Base-by-base conservation (phyloP, 306 rosid genomes). In the Hylodesmum podocarpum region DNA sequence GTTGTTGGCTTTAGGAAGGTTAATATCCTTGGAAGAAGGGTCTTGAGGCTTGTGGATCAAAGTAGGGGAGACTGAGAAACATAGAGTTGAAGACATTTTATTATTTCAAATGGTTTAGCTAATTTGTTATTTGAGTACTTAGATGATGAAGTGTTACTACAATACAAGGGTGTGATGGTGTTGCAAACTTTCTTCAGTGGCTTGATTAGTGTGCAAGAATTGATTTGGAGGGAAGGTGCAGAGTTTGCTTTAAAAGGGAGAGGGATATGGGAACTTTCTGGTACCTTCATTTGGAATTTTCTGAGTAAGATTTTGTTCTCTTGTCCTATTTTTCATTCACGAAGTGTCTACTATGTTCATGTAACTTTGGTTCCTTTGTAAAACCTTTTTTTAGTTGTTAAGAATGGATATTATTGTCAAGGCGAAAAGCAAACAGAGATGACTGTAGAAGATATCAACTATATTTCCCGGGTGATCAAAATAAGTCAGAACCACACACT, bases 21-120 rank as follows among this genome's bases (percentile, higher is more conserved):
- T 9, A 58, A 65, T 54, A 2, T 88, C 79, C 61, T 80, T 85
- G 12, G 88, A 81, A 33, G 88, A 81, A 33, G 27, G 19, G 47
- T 88, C 88, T 40, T 83, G 84, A 70, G 87, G 65, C 69, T 84
- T 85, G 86, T 59, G 84, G 54, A 79, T 61, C n/a, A 89, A 83
- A 76, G 89, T 46, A 31, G 88, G 84, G 7, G 84, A 16, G 14
- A 86, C 21, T 46, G 87, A 76, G 3, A 89, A 86, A 34, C 84
- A 88, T 7, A 89, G 12, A 16, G 91, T 64, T 50, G 90, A 33
- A 4, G 87, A 77, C 93, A 89, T 87, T 46, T 58, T 83, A 3
- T 25, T 24, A 58, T 3, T 77, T 1, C 8, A 61, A 39, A 15
- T 29, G 8, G 4, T 72, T 72, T 3, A 40, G 40, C 40, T 51